Conservation (phyloP, 2,329 filamentous ascomycete genomes). For the Ophiostoma fasciatum region DNA sequence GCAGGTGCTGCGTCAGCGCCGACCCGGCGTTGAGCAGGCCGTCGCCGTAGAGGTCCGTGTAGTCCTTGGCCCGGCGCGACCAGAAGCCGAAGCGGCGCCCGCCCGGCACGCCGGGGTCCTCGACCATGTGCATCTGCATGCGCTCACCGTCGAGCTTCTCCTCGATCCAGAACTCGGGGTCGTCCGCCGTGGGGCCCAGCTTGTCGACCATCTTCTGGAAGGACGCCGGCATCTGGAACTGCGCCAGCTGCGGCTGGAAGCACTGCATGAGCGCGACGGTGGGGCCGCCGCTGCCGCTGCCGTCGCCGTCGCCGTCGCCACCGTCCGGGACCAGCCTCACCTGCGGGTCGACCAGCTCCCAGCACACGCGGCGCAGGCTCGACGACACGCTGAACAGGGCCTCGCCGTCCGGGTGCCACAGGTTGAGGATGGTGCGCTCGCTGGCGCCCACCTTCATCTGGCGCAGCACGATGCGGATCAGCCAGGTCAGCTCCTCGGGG, state of each 20-base stretch:
- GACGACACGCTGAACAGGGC: slow-evolving; percentile 79
- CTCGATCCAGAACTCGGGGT: slow-evolving; percentile 85
- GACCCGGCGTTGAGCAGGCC: slow-evolving; percentile 59
- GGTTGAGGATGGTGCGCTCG: slow-evolving; percentile 73
- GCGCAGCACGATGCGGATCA: slow-evolving; percentile 82
- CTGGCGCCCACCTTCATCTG: slow-evolving; percentile 63
- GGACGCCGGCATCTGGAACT: slow-evolving; percentile 67
- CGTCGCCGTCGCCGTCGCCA: too few species aligned
- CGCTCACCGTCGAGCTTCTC: slow-evolving; percentile 95
- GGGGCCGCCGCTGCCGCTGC: slow-evolving; percentile 59
- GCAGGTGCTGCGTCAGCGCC: slow-evolving; percentile 66
- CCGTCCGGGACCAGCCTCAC: too few species aligned
- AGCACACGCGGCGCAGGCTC: slow-evolving; percentile 79
- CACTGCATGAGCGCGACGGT: slow-evolving; percentile 79
- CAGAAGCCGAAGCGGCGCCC: slow-evolving; percentile 72
- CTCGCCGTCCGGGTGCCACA: slow-evolving; percentile 69
- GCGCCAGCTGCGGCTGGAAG: slow-evolving; percentile 89
- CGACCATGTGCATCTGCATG: slow-evolving; percentile 87
- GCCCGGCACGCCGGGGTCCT: slow-evolving; percentile 52
- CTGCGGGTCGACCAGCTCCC: slow-evolving; percentile 69
- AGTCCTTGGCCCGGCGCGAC: slow-evolving; percentile 93
- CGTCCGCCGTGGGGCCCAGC: slow-evolving; percentile 49
- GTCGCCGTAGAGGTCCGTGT: slow-evolving; percentile 83
- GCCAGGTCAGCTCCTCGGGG: slow-evolving; percentile 82
- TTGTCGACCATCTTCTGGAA: slow-evolving; percentile 67